A percentile compares a stretch with the other conserved stretches of the same genome.
Conservation (phyloP, 495 filamentous ascomycete genomes). For the Talaromyces adpressus region DNA sequence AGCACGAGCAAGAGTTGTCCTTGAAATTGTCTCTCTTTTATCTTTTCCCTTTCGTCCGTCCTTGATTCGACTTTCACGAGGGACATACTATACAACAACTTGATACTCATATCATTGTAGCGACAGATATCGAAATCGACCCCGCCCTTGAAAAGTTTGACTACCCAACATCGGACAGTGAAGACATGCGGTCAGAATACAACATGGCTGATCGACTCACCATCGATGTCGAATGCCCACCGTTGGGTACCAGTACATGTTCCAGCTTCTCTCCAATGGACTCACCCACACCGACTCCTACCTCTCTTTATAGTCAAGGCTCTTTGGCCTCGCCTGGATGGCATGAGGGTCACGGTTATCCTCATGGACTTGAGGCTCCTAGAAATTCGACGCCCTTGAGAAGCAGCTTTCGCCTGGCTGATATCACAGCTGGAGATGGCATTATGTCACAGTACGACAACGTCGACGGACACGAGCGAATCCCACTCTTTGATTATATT, state of each 20-base stretch:
- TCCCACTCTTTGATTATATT: conserved; percentile 33
- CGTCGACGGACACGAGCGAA: conserved; percentile 32
- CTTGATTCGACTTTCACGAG: not conserved
- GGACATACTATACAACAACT: not conserved
- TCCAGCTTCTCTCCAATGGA: conserved; percentile 40
- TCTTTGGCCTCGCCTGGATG: conserved; percentile 35
- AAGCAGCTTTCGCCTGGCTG: conserved; percentile 32
- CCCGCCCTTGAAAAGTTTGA: conserved; percentile 4
- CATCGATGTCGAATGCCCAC: conserved; percentile 37
- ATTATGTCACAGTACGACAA: conserved; percentile 28
- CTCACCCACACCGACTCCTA: conserved; percentile 38
- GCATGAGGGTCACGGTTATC: conserved; percentile 29
- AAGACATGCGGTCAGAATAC: conserved; percentile 37
- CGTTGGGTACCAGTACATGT: conserved; percentile 37
- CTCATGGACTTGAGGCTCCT: conserved; percentile 25
- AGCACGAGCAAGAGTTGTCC: conserved; percentile 8
- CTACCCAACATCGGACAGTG: conserved; percentile 14
- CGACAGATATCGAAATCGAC: conserved; percentile 7
- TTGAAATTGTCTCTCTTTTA: conserved; percentile 5
- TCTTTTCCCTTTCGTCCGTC: not conserved
- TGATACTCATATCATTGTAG: conserved; percentile 1
- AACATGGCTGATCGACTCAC: conserved; percentile 36
- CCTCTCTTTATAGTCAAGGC: conserved; percentile 36
- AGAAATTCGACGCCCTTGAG: conserved; percentile 31
- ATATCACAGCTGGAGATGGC: conserved; percentile 26